These are phyloP conservation scores for Isoetes engelmannii DNA, from an alignment of 83 land plant species.

Conservation along the genomic window DNA sequence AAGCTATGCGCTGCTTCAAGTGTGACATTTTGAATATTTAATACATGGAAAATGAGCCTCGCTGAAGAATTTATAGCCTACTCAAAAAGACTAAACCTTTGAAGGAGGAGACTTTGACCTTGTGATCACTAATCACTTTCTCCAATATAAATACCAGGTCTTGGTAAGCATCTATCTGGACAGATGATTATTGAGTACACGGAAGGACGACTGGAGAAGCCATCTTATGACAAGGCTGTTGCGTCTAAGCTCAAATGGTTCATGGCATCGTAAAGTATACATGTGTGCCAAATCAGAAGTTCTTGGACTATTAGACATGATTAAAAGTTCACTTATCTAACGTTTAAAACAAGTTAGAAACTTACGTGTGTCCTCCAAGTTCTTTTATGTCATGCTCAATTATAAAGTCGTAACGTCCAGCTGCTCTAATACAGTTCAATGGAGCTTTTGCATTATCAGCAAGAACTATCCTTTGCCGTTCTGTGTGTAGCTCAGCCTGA, in stretches of 20 bases:
- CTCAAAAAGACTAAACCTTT: too few relatives aligned
- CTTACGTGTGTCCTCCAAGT: conserved; percentile 93
- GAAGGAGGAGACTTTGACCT: too few relatives aligned
- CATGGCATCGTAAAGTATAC: neutral
- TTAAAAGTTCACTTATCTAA: neutral
- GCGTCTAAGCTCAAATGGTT: neutral
- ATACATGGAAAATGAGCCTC: too few relatives aligned
- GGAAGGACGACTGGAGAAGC: too few relatives aligned
- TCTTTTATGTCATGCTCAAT: conserved; percentile 98
- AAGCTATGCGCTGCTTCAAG: too few relatives aligned
- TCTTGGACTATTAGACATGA: neutral
- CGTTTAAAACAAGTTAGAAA: neutral
- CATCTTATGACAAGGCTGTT: too few relatives aligned
- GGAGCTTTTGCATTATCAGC: conserved; percentile 84
- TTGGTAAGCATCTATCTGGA: too few relatives aligned
- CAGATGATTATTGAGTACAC: too few relatives aligned
- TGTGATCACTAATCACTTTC: too few relatives aligned
- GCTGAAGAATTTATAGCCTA: too few relatives aligned
- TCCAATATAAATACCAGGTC: too few relatives aligned
- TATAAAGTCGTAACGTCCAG: conserved; percentile 96
- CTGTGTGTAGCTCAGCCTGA: conserved; percentile 98
- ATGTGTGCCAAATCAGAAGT: neutral
- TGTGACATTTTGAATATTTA: too few relatives aligned
- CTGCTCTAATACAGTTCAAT: conserved; percentile 76
- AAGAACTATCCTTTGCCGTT: conserved; percentile 69